A percentile compares a stretch with the other conserved stretches of the same genome.
These are phyloP conservation scores for Mycena citricolor DNA, from an alignment of 1,284 basidiomycete genomes.

Conservation along the genomic window DNA sequence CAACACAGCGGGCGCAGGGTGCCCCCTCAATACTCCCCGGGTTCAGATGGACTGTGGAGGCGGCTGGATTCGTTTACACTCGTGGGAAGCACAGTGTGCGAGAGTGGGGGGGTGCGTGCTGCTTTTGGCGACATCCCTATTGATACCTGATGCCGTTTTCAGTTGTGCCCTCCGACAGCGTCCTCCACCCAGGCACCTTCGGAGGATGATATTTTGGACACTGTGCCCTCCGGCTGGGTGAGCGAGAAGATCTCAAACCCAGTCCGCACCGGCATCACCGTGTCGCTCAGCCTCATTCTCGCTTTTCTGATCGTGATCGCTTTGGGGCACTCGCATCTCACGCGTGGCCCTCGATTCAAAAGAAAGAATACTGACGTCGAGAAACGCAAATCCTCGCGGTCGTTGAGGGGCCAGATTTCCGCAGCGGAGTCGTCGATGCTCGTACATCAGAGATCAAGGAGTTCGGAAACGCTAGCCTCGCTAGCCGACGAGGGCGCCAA, in stretches of 20 bases:
- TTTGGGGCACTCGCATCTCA: slow-evolving; percentile 13
- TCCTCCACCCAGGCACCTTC: not conserved
- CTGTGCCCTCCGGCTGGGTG: slow-evolving; percentile 13
- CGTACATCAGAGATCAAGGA: too few relatives aligned
- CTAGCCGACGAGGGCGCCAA: not conserved
- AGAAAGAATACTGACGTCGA: not conserved
- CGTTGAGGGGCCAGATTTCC: not conserved
- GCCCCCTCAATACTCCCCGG: slow-evolving; percentile 14
- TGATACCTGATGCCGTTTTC: not conserved
- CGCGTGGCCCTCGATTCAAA: not conserved
- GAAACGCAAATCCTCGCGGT: not conserved
- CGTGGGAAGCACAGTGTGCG: slow-evolving; percentile 19
- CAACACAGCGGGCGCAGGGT: too few relatives aligned
- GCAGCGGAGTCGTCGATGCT: too few relatives aligned
- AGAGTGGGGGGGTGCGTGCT: slow-evolving; percentile 16
- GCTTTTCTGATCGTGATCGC: slow-evolving; percentile 12
- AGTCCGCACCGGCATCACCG: slow-evolving; percentile 12
- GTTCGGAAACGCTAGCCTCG: slow-evolving; percentile 2
- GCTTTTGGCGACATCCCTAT: not conserved
- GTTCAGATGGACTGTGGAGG: slow-evolving; percentile 14
- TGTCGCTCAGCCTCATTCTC: slow-evolving; percentile 11
- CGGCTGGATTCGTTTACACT: slow-evolving; percentile 19
- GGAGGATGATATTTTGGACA: not conserved
- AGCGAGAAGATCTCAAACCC: slow-evolving; percentile 1
- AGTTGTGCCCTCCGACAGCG: slow-evolving; percentile 10